Base-by-base conservation (phyloP, 2,329 filamentous ascomycete species). In the Arachnomyces sp. region DNA sequence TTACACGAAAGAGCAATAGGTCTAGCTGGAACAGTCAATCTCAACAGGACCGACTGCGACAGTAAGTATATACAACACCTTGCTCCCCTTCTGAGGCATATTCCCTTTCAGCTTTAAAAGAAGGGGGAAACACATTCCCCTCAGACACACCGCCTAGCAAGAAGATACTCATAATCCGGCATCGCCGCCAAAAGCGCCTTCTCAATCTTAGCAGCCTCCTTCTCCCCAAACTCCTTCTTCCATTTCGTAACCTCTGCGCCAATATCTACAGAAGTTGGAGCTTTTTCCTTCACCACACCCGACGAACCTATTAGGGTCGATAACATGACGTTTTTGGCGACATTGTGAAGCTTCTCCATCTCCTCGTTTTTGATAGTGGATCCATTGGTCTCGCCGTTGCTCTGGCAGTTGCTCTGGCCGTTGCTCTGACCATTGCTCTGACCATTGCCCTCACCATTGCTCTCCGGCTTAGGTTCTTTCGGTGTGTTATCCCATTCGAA, bases 141-240 rank as follows among this genome's bases (percentile, higher is more conserved):
- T 25, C 21, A 25, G 9, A 9, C 21, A 25, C 21, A 25, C 21
- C 21, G 21, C 28, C 15, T 41, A 6, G 45, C 55, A 43, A 51
- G 57, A 37, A 68, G 38, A 44, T 58, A 66, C 44, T 63, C 57
- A 49, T 67, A 68, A 38, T 66, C 61, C 14, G 55, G 51, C 61
- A 66, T 64, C 1, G 62, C 56, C 21, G 52, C 51, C 29, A 44
- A 16, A 11, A 62, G 59, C 16, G 46, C 44, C 33, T 48, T 45
- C 40, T 57, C 52, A 29, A 64, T 35, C 11, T 47, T 21, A n/a
- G 25, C 29, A 9, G 49, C 55, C 5, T 43, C 32, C 34, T 55
- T 48, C 25, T 56, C 52, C 2, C 59, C 61, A 45, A 62, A 62
- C 39, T 64, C 61, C 9, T 49, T 49, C 37, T 48, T 54, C 65